Percentiles rank a stretch among this genome's conserved stretches.
These are phyloP conservation scores for Bertia moriformis DNA, from an alignment of 2,329 filamentous ascomycete species.

Conservation along the genomic window DNA sequence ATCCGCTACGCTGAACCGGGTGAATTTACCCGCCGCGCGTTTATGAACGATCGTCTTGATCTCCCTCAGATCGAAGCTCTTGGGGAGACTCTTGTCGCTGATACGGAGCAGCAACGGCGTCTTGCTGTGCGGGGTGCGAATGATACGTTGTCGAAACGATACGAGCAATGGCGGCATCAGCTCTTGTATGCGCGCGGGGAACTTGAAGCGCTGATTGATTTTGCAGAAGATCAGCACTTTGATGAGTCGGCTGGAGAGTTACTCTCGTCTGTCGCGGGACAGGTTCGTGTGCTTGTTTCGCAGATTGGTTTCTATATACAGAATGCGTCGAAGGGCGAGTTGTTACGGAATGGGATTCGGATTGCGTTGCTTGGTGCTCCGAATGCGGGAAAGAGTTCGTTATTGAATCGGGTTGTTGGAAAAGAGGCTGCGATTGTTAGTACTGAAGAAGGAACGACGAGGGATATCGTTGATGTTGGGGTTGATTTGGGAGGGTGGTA, in stretches of 20 bases:
- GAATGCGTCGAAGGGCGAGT: slow-evolving; percentile 69
- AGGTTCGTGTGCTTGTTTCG: slow-evolving; percentile 44
- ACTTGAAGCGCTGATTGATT: slow-evolving; percentile 90
- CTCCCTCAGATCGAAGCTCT: slow-evolving; percentile 68
- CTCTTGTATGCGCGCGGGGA: slow-evolving; percentile 75
- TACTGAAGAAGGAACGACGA: slow-evolving; percentile 77
- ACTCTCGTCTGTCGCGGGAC: slow-evolving; percentile 49
- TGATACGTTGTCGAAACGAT: slow-evolving; percentile 55
- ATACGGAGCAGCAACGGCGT: slow-evolving; percentile 86
- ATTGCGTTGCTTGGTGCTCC: slow-evolving; percentile 80
- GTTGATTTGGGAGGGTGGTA: slow-evolving; percentile 82
- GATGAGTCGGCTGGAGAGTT: slow-evolving; percentile 70
- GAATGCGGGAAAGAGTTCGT: slow-evolving; percentile 86
- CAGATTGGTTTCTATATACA: slow-evolving; percentile 56
- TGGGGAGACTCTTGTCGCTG: slow-evolving; percentile 45
- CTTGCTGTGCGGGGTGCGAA: slow-evolving; percentile 69
- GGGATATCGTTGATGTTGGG: slow-evolving; percentile 84
- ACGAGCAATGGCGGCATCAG: slow-evolving; percentile 68
- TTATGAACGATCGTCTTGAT: slow-evolving; percentile 72
- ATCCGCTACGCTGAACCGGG: slow-evolving; percentile 87
- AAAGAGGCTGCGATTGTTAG: slow-evolving; percentile 92
- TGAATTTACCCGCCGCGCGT: slow-evolving; percentile 87
- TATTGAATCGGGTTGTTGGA: slow-evolving; percentile 81
- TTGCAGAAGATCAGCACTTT: slow-evolving; percentile 93
- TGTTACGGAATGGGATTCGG: slow-evolving; percentile 71